Evolutionary conservation across 228 moss, liverwort and hornwort genomes (phyloP).

Genomic region (Sphagnum magellanicum): DNA sequence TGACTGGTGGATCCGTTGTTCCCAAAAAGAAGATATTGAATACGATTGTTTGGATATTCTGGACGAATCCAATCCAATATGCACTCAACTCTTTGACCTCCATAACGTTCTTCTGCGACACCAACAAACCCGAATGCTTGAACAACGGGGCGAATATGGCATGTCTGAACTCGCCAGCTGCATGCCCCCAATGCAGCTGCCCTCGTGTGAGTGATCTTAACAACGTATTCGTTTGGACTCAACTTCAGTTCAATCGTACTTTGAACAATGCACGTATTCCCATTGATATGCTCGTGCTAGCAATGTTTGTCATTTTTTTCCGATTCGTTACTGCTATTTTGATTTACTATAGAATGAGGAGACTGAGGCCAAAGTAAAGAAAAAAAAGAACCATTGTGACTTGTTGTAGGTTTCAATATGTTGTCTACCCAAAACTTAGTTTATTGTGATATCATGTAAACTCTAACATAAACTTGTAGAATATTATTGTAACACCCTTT

Average conservation of each 20-base stretch:
- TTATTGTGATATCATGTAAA: too few relatives aligned
- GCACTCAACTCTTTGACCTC: slow-evolving; percentile 54
- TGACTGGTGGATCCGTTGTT: slow-evolving; percentile 70
- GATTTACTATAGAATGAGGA: too few relatives aligned
- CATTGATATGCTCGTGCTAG: slow-evolving; percentile 47
- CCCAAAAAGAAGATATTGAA: slow-evolving; percentile 62
- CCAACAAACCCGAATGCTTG: slow-evolving; percentile 41
- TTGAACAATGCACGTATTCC: slow-evolving; percentile 36
- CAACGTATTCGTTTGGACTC: slow-evolving; percentile 59
- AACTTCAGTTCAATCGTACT: slow-evolving; percentile 41
- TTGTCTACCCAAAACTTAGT: too few relatives aligned
- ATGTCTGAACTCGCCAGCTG: slow-evolving; percentile 32
- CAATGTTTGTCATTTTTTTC: slow-evolving; percentile 40
- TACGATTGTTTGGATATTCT: slow-evolving; percentile 67
- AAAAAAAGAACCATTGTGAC: too few relatives aligned
- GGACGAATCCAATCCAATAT: slow-evolving; percentile 90
- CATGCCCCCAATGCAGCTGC: slow-evolving; percentile 68
- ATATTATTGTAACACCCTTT: too few relatives aligned
- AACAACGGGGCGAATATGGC: slow-evolving; percentile 54
- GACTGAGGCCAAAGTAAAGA: too few relatives aligned
- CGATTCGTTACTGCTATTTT: slow-evolving; percentile 21
- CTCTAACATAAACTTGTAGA: too few relatives aligned
- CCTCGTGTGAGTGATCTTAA: slow-evolving; percentile 47
- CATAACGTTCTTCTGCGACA: slow-evolving; percentile 76
- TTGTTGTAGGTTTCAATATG: too few relatives aligned